These are phyloP conservation scores for Xylariomycetidae sp. DNA, from an alignment of 2,329 filamentous ascomycete species.

Conservation along the genomic window DNA sequence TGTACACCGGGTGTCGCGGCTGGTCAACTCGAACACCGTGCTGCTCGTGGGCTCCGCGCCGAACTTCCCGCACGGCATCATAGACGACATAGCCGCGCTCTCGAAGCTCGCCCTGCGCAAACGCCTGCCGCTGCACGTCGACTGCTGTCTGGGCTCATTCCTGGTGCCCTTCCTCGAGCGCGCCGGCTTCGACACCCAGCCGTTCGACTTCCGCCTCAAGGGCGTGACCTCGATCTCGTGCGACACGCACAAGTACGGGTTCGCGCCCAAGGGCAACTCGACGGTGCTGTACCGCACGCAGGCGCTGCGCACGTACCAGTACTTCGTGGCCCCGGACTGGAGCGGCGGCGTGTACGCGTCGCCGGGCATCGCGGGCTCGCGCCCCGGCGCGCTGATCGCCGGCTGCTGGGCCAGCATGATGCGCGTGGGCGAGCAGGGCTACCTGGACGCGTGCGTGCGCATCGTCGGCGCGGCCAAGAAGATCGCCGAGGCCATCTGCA, in stretches of 20 bases:
- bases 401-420: constrained; percentile 94
- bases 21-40: constrained; percentile 91
- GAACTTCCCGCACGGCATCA: constrained; percentile 97
- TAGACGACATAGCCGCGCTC: constrained; percentile 84
- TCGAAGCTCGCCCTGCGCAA: constrained; percentile 76
- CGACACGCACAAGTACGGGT: constrained; percentile 98
- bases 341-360: constrained; percentile 93
- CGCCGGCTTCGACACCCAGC: constrained; percentile 83
- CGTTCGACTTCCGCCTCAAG: constrained; percentile 89
- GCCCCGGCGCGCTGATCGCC: constrained; percentile 89
- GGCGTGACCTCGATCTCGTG: constrained; percentile 94
- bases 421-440: constrained; percentile 79
- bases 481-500: constrained; percentile 67
- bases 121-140: constrained; percentile 84
- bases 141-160: constrained; percentile 96
- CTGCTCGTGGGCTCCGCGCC: constrained; percentile 90
- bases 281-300: constrained; percentile 84
- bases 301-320: constrained; percentile 78
- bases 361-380: constrained; percentile 83
- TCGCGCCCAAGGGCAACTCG: constrained; percentile 95
- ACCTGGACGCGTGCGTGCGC: constrained; percentile 76
- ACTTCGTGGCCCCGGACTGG: constrained; percentile 95
- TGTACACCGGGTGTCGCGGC: constrained; percentile 66
- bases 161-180: constrained; percentile 85
- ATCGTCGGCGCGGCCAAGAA: constrained; percentile 86